Percentiles rank a stretch among this genome's conserved stretches.
phyloP scores from a whole-genome alignment of 2,329 filamentous ascomycete genomes.

The Neophaeococcomyces mojaviensis region DNA sequence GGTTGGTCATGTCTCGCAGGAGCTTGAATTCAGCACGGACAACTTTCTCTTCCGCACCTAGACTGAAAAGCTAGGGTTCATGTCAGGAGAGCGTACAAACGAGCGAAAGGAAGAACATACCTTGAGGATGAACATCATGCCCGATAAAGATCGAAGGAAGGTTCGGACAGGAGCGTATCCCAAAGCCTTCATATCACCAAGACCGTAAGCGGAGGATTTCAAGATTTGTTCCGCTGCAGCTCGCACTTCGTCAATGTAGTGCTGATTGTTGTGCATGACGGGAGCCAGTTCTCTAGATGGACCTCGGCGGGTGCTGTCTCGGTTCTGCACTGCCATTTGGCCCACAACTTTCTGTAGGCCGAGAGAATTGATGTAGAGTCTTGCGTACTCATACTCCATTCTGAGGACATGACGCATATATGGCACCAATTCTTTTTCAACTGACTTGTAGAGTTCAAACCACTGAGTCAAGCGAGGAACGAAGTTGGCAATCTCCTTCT shows the following conservation, averaged over 20 bases:
- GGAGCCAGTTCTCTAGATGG: conserved; percentile 14
- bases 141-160: conserved; percentile 57
- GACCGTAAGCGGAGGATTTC: conserved; percentile 51
- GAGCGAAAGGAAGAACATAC: conserved; percentile 26
- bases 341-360: conserved; percentile 93
- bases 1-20: conserved; percentile 52
- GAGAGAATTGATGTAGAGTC: conserved; percentile 82
- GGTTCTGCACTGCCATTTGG: conserved; percentile 19
- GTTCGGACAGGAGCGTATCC: conserved; percentile 57
- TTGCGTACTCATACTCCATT: conserved; percentile 71
- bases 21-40: conserved; percentile 52
- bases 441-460: conserved; percentile 74
- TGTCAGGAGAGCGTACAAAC: conserved; percentile 12
- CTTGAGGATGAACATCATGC: conserved; percentile 59
- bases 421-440: conserved; percentile 40
- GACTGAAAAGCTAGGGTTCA: conserved; percentile 46
- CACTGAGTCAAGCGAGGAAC: conserved; percentile 70
- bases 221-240: conserved; percentile 55
- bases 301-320: conserved; percentile 14
- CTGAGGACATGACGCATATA: conserved; percentile 65
- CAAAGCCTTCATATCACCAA: conserved; percentile 51
- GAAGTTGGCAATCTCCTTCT: conserved; percentile 71
- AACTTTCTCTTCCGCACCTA: conserved; percentile 56
- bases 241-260: conserved; percentile 56
- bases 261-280: conserved; percentile 43